Evolutionary conservation across 1,139 yeast species (phyloP), one percentile per base, ranked within the genome.

Genomic region (Suhomyces wounanorum): DNA sequence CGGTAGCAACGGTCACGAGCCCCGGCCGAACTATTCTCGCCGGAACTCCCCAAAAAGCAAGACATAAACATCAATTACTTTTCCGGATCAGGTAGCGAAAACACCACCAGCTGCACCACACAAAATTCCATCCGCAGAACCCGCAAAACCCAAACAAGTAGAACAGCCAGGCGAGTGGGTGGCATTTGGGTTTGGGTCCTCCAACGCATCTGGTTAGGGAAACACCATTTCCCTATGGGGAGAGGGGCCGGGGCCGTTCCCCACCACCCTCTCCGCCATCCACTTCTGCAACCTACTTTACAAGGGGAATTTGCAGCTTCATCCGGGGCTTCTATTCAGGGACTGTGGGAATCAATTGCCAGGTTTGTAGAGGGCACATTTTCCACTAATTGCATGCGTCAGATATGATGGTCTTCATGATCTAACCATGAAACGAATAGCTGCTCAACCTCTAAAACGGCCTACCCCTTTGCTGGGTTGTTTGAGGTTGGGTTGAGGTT

Each of bases 1-100:
- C 16, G 16, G 35, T 31, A 45, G 47, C 47, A 45, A 45, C 23
- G 47, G 47, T 39, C 39, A 23, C 30, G 47, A 33, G 47, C 42
- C 18, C 42, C 38, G 23, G 14, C 14, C 43, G 7, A 17, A 35
- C 5, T 5, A 3, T 2, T 31, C 26, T 26, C 30, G 30, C 30
- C 30, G 30, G 30, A 26, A 26, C 30, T 26, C 8, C 30, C 30
- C 13, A 11, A 21, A 43, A 16, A 30, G 28, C n/a, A 18, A 43
- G 35, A 43, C 45, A 41, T 21, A 17, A 18, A 26, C 31, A 23
- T 45, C 40, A 31, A 39, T 45, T 33, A 45, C 40, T 18, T 33
- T 45, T 31, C 47, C 47, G 43, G 31, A 44, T 28, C 18, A n/a
- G 47, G 43, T 14, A 28, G 17, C 11, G 41, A 14, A 23, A 13